These are phyloP conservation scores for Chiua virens DNA, from an alignment of 768 basidiomycete genomes.

Conservation along the genomic window DNA sequence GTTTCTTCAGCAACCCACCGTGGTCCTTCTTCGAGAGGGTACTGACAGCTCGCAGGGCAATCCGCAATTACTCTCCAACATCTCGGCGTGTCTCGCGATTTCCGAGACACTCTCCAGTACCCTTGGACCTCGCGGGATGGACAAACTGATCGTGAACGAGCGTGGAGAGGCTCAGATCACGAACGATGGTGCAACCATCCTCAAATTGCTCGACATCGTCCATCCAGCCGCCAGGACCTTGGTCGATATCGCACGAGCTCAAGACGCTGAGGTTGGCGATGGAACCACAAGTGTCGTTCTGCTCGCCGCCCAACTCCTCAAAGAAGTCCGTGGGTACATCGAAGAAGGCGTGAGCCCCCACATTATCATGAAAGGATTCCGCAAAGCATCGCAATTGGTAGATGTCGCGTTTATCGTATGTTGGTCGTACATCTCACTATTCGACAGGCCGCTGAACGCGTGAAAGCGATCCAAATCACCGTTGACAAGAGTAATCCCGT, in stretches of 20 bases:
- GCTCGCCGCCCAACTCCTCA: slow-evolving; percentile 89
- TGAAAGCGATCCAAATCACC: slow-evolving; percentile 85
- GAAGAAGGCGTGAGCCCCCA: slow-evolving; percentile 98
- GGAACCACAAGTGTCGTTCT: slow-evolving; percentile 97
- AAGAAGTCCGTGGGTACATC: slow-evolving; percentile 87
- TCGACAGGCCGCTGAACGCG: slow-evolving; percentile 74
- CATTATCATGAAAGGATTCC: slow-evolving; percentile 96
- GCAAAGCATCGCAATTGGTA: slow-evolving; percentile 84
- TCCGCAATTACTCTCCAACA: slow-evolving; percentile 90
- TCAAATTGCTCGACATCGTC: slow-evolving; percentile 95
- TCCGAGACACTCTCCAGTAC: slow-evolving; percentile 90
- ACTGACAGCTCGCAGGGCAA: slow-evolving; percentile 96
- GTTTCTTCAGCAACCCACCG: slow-evolving; percentile 83
- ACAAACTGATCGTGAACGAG: slow-evolving; percentile 93
- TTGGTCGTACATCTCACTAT: slow-evolving; percentile 8
- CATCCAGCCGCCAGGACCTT: slow-evolving; percentile 98
- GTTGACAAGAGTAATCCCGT: slow-evolving; percentile 89
- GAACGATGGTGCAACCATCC: slow-evolving; percentile 98
- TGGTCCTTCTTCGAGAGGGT: slow-evolving; percentile 93
- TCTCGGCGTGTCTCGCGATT: slow-evolving; percentile 93
- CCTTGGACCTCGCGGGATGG: slow-evolving; percentile 98
- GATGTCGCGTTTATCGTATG: slow-evolving; percentile 24
- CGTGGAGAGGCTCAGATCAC: slow-evolving; percentile 98
- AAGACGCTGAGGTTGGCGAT: slow-evolving; percentile 98
- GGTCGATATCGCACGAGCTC: slow-evolving; percentile 96